Conservation (phyloP, 2,329 filamentous ascomycete genomes). For the Diaporthe sp. region DNA sequence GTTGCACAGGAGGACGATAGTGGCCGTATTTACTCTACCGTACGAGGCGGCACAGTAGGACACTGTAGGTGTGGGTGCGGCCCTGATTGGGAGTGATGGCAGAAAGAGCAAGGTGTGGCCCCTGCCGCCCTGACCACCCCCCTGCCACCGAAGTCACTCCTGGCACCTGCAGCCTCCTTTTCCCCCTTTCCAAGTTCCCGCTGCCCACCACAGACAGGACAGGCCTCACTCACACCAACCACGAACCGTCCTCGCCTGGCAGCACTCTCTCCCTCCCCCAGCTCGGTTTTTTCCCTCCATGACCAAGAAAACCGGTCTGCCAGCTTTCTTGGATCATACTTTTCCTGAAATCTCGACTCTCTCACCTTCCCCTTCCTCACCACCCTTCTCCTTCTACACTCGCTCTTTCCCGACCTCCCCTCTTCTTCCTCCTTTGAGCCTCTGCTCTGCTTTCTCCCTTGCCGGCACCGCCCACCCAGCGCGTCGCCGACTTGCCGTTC, state of each 20-base stretch:
- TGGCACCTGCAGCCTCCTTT: constrained; percentile 41
- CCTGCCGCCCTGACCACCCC: constrained; percentile 23
- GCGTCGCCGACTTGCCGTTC: constrained; percentile 38
- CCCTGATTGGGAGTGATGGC: constrained; percentile 17
- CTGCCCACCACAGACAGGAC: constrained; percentile 23
- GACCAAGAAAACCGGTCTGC: constrained; percentile 34
- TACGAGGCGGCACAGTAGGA: not conserved
- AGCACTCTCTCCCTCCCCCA: constrained; percentile 8
- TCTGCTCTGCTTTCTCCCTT: constrained; percentile 39
- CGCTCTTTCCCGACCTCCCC: constrained; percentile 43
- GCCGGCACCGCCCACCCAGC: constrained; percentile 37
- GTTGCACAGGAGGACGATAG: not conserved
- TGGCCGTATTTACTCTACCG: not conserved
- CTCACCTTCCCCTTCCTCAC: constrained; percentile 32
- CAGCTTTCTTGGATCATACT: constrained; percentile 35
- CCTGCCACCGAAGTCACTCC: constrained; percentile 32
- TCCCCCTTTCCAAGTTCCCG: constrained; percentile 39
- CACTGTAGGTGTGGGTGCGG: constrained; percentile 27
- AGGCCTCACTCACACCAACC: constrained; percentile 22
- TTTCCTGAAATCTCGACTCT: constrained; percentile 24
- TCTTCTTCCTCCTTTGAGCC: constrained; percentile 41
- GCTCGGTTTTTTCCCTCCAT: constrained; percentile 27
- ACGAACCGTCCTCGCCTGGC: constrained; percentile 22
- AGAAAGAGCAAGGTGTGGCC: constrained; percentile 12
- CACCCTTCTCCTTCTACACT: constrained; percentile 35